phyloP scores from a whole-genome alignment of 768 basidiomycete species.

The Lentinus brumalis region DNA sequence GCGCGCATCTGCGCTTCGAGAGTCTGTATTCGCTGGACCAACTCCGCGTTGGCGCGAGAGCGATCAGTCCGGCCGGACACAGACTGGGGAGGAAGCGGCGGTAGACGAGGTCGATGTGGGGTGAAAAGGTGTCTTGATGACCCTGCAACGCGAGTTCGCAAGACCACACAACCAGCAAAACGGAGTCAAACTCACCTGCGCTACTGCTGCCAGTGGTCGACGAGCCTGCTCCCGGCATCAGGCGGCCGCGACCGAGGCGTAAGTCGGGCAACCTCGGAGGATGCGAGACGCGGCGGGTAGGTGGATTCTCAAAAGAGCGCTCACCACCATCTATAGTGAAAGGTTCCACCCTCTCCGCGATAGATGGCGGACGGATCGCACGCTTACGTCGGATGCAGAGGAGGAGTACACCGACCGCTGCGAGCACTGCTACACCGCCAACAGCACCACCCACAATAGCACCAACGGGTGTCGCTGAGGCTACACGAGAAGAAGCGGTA shows the following conservation, averaged over 20 bases:
- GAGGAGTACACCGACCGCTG: neutral
- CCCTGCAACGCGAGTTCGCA: too few relatives aligned
- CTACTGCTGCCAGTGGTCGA: neutral
- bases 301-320: too few relatives aligned
- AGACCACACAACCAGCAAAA: too few relatives aligned
- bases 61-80: neutral
- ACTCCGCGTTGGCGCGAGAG: neutral
- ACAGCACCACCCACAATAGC: conserved; percentile 2
- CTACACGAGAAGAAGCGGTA: neutral
- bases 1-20: neutral
- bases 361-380: neutral
- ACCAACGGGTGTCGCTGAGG: neutral
- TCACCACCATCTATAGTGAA: neutral
- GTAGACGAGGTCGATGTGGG: neutral
- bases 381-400: neutral
- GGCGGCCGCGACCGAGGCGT: neutral
- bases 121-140: too few relatives aligned
- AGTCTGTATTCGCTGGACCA: neutral
- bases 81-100: neutral
- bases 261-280: neutral
- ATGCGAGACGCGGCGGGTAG: neutral
- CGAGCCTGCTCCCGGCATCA: neutral
- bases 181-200: neutral
- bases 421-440: neutral
- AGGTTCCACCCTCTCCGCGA: neutral